Conservation (phyloP, 2,329 filamentous ascomycete genomes). For the Curvularia sp. region DNA sequence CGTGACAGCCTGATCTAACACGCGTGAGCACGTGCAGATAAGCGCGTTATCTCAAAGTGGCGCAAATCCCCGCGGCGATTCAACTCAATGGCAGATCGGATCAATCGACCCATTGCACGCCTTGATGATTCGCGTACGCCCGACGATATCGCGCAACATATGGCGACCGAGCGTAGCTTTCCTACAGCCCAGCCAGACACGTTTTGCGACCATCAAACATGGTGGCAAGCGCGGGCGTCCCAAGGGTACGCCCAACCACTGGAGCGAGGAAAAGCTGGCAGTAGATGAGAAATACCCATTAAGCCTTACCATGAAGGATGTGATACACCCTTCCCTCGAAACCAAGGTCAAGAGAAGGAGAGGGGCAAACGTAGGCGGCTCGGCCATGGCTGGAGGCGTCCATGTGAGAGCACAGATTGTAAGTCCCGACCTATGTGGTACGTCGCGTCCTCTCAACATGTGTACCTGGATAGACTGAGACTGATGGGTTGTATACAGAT, state of each 20-base stretch:
- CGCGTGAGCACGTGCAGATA: slow-evolving; percentile 19
- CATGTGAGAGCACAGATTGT: slow-evolving; percentile 49
- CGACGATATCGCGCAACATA: slow-evolving; percentile 15
- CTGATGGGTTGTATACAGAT: slow-evolving; percentile 55
- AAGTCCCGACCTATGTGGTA: slow-evolving; percentile 56
- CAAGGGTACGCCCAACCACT: slow-evolving; percentile 10
- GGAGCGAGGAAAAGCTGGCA: slow-evolving; percentile 24
- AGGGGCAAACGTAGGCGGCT: neutral
- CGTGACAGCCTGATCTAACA: neutral
- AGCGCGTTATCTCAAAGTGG: slow-evolving; percentile 14
- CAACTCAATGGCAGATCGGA: slow-evolving; percentile 2
- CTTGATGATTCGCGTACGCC: slow-evolving; percentile 31
- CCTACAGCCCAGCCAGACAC: slow-evolving; percentile 10
- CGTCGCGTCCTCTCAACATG: slow-evolving; percentile 29
- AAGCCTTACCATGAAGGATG: slow-evolving; percentile 16
- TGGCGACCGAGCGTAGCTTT: slow-evolving; percentile 7
- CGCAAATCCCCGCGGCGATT: slow-evolving; percentile 14
- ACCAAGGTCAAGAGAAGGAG: slow-evolving; percentile 8
- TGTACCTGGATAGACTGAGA: slow-evolving; percentile 5
- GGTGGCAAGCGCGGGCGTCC: slow-evolving; percentile 4
- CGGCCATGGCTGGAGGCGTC: slow-evolving; percentile 1
- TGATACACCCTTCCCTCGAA: slow-evolving; percentile 18
- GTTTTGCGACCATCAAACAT: slow-evolving; percentile 9
- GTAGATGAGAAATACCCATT: slow-evolving; percentile 26
- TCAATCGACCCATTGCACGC: slow-evolving; percentile 7